Conservation (phyloP, 768 basidiomycete species). For the Amanita rubescens region DNA sequence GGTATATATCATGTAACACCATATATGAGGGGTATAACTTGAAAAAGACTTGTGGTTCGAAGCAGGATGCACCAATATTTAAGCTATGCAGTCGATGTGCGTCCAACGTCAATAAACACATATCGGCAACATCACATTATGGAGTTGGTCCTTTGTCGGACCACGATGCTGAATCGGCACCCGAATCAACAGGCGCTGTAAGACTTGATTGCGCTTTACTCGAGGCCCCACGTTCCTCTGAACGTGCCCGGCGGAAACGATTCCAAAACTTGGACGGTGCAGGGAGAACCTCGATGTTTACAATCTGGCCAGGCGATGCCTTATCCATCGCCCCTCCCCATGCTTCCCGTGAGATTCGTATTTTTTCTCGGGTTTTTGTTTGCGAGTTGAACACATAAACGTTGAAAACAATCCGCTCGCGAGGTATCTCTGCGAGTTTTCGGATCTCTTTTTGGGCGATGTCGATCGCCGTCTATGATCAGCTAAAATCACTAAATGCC, state of each 20-base stretch:
- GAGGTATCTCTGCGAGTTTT: conserved; percentile 28
- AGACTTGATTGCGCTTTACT: neutral
- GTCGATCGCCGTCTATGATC: conserved; percentile 40
- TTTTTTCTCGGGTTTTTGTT: conserved; percentile 18
- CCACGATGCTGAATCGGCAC: neutral
- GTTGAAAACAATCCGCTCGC: conserved; percentile 38
- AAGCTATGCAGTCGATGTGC: neutral
- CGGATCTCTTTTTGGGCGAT: conserved; percentile 44
- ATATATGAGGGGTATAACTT: neutral
- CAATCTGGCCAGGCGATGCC: conserved; percentile 6
- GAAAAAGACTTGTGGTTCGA: neutral
- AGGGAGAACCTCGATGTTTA: neutral
- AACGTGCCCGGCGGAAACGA: neutral
- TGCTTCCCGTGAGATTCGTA: conserved; percentile 44
- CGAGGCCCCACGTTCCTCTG: neutral
- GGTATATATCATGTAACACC: neutral
- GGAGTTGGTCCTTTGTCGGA: too few species aligned
- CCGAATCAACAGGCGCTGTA: neutral
- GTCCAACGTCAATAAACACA: too few species aligned
- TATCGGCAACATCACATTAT: neutral
- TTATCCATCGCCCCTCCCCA: conserved; percentile 28
- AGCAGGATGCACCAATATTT: neutral
- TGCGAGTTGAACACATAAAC: conserved; percentile 26
- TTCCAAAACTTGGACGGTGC: neutral
- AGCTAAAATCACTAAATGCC: neutral